Evolutionary conservation across 2,329 filamentous ascomycete species (phyloP).

Genomic region (Berkeleyomyces rouxiae): DNA sequence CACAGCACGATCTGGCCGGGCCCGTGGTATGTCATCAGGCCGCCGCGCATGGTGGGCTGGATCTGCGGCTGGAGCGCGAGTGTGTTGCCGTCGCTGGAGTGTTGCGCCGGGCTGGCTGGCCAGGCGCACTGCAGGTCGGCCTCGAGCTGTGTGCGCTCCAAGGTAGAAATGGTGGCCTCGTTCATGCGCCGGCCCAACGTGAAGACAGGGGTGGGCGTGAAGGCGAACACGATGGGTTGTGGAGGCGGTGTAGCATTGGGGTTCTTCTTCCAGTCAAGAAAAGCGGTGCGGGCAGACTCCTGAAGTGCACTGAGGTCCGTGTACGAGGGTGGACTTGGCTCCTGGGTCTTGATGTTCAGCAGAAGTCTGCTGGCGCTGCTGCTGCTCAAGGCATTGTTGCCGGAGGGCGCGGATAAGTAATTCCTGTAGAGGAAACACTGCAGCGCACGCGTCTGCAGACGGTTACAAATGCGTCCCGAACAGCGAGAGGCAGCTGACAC

Average conservation of each 20-base stretch:
- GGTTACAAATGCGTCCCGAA: not conserved
- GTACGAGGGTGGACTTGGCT: not conserved
- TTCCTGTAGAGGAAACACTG: not conserved
- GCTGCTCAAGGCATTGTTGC: not conserved
- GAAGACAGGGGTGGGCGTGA: slow-evolving; percentile 70
- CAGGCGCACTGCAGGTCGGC: slow-evolving; percentile 23
- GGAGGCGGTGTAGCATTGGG: slow-evolving; percentile 23
- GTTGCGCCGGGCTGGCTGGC: slow-evolving; percentile 17
- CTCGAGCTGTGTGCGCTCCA: slow-evolving; percentile 30
- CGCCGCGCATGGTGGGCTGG: slow-evolving; percentile 60
- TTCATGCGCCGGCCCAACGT: slow-evolving; percentile 74
- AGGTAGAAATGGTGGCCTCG: slow-evolving; percentile 26
- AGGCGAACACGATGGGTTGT: slow-evolving; percentile 59
- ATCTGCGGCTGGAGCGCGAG: slow-evolving; percentile 38
- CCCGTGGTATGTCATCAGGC: slow-evolving; percentile 87
- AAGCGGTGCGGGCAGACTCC: slow-evolving; percentile 21
- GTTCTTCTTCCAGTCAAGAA: slow-evolving; percentile 23
- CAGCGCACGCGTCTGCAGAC: not conserved
- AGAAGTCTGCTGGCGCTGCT: not conserved
- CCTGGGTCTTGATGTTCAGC: not conserved
- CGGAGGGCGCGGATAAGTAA: not conserved
- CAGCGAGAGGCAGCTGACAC: not conserved
- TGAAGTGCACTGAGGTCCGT: slow-evolving; percentile 1
- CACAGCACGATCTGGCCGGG: slow-evolving; percentile 89
- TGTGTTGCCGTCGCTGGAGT: slow-evolving; percentile 2